Evolutionary conservation across 2,329 filamentous ascomycete species (phyloP), one percentile per base, ranked within the genome.

Genomic region (Fusarium coicis): DNA sequence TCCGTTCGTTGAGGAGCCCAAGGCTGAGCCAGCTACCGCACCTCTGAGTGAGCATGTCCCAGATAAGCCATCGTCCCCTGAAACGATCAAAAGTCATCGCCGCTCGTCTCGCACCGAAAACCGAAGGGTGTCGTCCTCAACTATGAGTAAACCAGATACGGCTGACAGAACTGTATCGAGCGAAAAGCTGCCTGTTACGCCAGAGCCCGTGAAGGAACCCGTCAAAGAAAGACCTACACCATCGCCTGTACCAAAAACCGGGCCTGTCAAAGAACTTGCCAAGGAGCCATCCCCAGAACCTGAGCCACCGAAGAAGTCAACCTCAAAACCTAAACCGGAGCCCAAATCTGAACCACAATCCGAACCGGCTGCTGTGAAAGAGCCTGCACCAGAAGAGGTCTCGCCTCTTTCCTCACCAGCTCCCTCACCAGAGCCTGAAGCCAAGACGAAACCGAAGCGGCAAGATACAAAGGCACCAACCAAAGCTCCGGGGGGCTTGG

Each of bases 1-100:
- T 74, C 89, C 90, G 7, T 91, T 91, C 76, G 84, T 91, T 5
- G 89, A 91, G 21, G 72, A 76, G n/a, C 46, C 63, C 12, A 71
- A 42, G 36, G 44, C 40, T n/a, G 54, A 58, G 46, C 66, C 70
- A 30, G 56, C 56, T 26, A 47, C 63, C 16, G 69, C 65, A 21
- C 74, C 75, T 37, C 30, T 47, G 36, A 65, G 59, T 4, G 69
- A 72, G 43, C 59, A 67, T 14, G 40, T 62, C 16, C 37, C 66
- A 23, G 72, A 74, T 42, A 49, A 63, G n/a, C 58, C 58, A 32
- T 69, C 72, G 10, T 70, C 70, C 32, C 73, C 73, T 14, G 76
- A 75, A 34, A 79, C 71, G 10, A 23, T 62, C 43, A 76, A 73
- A 47, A 74, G 63, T 21, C 72, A 62, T 28, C 60, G 75, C 44